Conservation (phyloP, 352 stramenopile species). For the Elongisporangium anandrum region DNA sequence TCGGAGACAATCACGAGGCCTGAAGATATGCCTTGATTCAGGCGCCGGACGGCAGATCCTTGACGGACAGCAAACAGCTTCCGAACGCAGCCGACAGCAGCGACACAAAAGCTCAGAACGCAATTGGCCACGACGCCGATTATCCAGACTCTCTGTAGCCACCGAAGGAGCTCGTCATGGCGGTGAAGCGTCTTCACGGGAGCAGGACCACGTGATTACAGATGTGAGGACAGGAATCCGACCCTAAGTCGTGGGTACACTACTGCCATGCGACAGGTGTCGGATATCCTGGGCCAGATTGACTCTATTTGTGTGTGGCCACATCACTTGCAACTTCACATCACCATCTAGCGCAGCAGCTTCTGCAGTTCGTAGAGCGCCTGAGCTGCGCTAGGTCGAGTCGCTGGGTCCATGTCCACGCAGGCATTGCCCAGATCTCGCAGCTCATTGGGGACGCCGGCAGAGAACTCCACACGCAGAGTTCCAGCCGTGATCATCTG, state of each 20-base stretch:
- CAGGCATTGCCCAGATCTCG: slow-evolving; percentile 8
- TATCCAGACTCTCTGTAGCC: background rate
- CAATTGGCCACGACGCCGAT: background rate
- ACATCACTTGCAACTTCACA: no score
- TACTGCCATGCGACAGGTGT: background rate
- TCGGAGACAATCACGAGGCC: no score
- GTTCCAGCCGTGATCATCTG: slow-evolving; percentile 26
- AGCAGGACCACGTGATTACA: background rate
- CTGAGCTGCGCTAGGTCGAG: slow-evolving; percentile 17
- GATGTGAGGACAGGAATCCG: background rate
- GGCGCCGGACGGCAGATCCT: no score
- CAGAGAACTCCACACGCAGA: slow-evolving; percentile 22
- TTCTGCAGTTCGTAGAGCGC: slow-evolving; percentile 33
- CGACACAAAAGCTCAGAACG: background rate
- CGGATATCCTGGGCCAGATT: background rate
- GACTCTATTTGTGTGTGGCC: background rate
- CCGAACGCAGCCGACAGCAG: background rate
- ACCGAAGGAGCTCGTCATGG: background rate
- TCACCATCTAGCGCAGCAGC: no score
- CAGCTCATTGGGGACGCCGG: background rate
- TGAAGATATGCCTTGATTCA: no score
- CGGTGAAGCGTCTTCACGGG: background rate
- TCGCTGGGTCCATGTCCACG: slow-evolving; percentile 13
- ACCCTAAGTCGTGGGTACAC: no score
- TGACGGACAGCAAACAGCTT: no score